Conservation (phyloP, 805 yeast genomes). For the Lachancea dasiensis region DNA sequence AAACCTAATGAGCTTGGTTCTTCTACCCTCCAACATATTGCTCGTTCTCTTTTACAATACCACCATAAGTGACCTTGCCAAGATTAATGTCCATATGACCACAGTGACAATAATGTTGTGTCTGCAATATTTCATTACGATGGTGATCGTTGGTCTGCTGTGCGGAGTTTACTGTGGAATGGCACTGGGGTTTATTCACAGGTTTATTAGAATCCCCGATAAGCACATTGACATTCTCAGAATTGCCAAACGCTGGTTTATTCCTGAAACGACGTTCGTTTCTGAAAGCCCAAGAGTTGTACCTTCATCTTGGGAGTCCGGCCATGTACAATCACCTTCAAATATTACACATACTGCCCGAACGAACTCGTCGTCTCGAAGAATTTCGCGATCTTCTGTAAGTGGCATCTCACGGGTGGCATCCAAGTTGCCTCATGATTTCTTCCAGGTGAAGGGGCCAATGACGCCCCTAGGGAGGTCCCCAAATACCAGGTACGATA, state of each 20-base stretch:
- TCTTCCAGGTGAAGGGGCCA: slow-evolving; percentile 17
- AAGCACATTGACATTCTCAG: slow-evolving; percentile 15
- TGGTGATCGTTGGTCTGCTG: slow-evolving; percentile 17
- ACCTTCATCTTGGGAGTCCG: neutral
- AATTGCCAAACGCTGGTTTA: slow-evolving; percentile 1
- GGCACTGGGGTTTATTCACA: slow-evolving; percentile 21
- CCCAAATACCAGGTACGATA: slow-evolving; percentile 1
- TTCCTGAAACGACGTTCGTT: neutral
- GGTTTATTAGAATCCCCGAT: slow-evolving; percentile 19
- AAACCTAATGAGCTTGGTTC: slow-evolving; percentile 13
- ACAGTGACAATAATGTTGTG: slow-evolving; percentile 16
- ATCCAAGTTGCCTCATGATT: slow-evolving; percentile 23
- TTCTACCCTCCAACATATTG: slow-evolving; percentile 28
- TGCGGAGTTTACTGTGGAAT: slow-evolving; percentile 21
- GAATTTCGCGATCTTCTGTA: slow-evolving; percentile 15
- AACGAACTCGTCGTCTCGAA: neutral
- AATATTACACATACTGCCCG: neutral
- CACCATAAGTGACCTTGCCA: slow-evolving; percentile 17
- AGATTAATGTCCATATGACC: slow-evolving; percentile 13
- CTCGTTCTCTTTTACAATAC: slow-evolving; percentile 20
- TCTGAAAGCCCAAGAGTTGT: neutral
- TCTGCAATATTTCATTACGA: slow-evolving; percentile 23
- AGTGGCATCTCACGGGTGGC: slow-evolving; percentile 20
- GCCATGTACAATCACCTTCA: slow-evolving; percentile 1
- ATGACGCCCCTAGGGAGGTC: neutral